Base-by-base conservation (phyloP, 2,329 filamentous ascomycete genomes). In the Talaromyces rugulosus region DNA sequence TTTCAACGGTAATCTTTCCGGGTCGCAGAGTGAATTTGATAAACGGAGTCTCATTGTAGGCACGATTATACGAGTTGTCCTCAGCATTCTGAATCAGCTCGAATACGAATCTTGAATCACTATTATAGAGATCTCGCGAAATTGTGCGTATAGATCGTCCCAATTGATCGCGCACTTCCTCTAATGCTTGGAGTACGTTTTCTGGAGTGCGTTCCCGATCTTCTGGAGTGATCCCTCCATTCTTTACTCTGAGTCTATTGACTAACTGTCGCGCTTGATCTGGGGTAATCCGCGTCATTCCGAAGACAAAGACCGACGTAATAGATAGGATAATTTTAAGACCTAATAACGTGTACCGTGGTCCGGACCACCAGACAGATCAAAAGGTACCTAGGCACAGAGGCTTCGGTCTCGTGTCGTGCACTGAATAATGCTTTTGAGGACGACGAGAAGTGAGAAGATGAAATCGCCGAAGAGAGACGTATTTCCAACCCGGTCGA, bases 61-160 rank as follows among this genome's bases (percentile, higher is more conserved):
- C 66, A 31, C 11, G 54, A 7, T 50, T 28, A 63, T 77, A 80
- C 1, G 36, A 50, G 36, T 75, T 77, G 64, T 80, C 77, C 42
- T 80, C 78, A 0, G 77, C 76, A 68, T 81, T 80, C 64, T 81
- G 78, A 5, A 81, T 66, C 7, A 75, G 58, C 63, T 74, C 72
- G 52, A 70, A 70, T 28, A 73, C 62, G 54, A 72, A 74, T 36
- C 67, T 62, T 2, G 69, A 59, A n/a, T 64, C 65, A 34, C 60
- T 55, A 23, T 9, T 8, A 55, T 36, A 27, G 23, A 31, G 12
- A 34, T 36, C 56, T 23, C 14, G 34, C 23, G 56, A 28, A 11
- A 58, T 2, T 47, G 56, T 5, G 28, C 40, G 56, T n/a, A 28
- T 58, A 50, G 52, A 30, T 34, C 5, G 23, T 16, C 56, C 56